Evolutionary conservation across 371 early-diverging fungal genomes (phyloP).

Genomic region (Hamiltosporidium tvaerminnensis): DNA sequence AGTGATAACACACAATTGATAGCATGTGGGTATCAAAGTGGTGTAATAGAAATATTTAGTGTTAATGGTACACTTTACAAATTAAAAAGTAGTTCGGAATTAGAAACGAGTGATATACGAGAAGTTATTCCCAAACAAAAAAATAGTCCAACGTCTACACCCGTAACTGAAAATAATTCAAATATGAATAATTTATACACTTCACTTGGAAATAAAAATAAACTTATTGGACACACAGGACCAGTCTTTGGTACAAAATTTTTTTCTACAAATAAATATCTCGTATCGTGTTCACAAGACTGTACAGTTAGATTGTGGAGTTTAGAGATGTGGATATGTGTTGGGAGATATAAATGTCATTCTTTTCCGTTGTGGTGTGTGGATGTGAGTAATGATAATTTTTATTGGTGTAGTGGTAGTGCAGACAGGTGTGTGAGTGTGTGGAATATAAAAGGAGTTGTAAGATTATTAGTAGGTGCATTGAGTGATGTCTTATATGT

Average conservation of each 20-base stretch:
- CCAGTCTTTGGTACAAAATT: conserved; percentile 79
- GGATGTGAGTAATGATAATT: conserved; percentile 67
- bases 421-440: conserved; percentile 83
- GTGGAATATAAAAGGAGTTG: conserved; percentile 78
- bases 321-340: conserved; percentile 65
- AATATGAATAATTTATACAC: neutral
- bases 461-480: conserved; percentile 89
- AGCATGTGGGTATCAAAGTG: conserved; percentile 51
- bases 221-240: conserved; percentile 79
- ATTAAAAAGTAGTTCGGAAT: conserved; percentile 42
- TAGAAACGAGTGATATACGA: neutral
- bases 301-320: conserved; percentile 86
- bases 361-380: conserved; percentile 92
- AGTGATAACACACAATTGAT: conserved; percentile 40
- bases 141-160: neutral
- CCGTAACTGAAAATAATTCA: neutral
- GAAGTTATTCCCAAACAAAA: neutral
- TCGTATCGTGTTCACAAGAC: conserved; percentile 82
- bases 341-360: conserved; percentile 84
- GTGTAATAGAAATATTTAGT: conserved; percentile 47
- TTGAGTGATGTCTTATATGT: conserved; percentile 80
- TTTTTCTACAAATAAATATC: conserved; percentile 66
- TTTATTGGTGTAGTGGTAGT: conserved; percentile 86
- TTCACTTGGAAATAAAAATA: conserved; percentile 20
- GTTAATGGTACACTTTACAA: conserved; percentile 33